phyloP scores from a whole-genome alignment of 2,329 filamentous ascomycete species.

The Fusarium sp. region DNA sequence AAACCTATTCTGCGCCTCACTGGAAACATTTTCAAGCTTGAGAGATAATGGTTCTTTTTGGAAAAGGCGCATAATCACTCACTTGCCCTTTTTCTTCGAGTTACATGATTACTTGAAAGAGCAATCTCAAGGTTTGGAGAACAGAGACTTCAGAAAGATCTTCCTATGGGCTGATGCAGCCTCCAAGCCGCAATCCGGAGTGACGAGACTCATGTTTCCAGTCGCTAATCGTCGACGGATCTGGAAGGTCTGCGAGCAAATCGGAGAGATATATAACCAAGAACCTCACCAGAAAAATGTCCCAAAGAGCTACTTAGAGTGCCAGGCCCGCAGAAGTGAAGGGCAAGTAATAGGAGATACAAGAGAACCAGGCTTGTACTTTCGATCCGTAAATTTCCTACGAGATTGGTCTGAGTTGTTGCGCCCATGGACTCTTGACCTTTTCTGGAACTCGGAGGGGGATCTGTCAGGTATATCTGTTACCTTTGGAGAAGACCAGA shows the following conservation, averaged over 20 bases:
- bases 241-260: background rate
- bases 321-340: background rate
- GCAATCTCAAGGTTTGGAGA: rapidly evolving
- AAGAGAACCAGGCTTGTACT: background rate
- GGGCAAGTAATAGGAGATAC: background rate
- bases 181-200: background rate
- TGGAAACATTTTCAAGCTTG: background rate
- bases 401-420: rapidly evolving
- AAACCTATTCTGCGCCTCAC: background rate
- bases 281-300: rapidly evolving
- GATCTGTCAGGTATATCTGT: background rate
- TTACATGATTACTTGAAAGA: background rate
- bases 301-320: no score
- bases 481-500: rapidly evolving
- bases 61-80: background rate
- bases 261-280: background rate
- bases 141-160: background rate
- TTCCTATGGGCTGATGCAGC: background rate
- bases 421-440: rapidly evolving
- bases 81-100: background rate
- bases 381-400: rapidly evolving
- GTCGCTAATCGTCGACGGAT: background rate
- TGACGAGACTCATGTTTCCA: background rate
- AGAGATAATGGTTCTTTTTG: background rate
- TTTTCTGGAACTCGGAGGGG: background rate